Base-by-base conservation (phyloP, 257 asterid genomes). In the Rehmannia glutinosa region DNA sequence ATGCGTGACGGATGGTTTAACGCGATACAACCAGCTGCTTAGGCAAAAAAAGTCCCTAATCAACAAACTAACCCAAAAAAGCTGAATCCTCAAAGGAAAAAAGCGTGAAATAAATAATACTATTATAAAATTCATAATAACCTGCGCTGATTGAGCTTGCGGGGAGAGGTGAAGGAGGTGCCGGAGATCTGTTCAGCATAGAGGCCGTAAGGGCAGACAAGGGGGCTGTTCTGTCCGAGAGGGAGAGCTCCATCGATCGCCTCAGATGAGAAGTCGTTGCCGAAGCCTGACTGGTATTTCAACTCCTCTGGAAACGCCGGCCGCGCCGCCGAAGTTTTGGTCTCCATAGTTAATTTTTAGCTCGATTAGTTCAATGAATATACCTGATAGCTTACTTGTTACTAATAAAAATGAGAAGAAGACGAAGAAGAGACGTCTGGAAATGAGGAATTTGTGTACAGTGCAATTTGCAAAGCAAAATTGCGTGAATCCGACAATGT, bases 131-230 rank as follows among this genome's bases (percentile, higher is more conserved):
- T 24, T 38, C 17, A 21, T 51, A 10, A 58, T n/a, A 28, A 80
- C 98, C 95, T 90, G 78, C 94, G 92, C 68, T 77, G 91, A 58
- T 93, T 93, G 54, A 79, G 91, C 77, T 88, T 86, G 74, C 99
- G 97, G 5, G 97, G 99, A 6, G 97, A 82, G 70, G 99, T 93
- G 82, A 93, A 93, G 45, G 99, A 88, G 69, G 99, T 80, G 73
- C 99, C 99, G 60, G 99, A 93, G 69, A 93, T 81, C 80, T 93
- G 99, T 71, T 93, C 99, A 28, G 99, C 97, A 67, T 93, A 93
- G 68, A 90, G 99, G 30, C 95, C 96, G 64, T 74, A 74, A 13
- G 99, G 97, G 68, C 97, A 90, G 39, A 79, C 57, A 33, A 90
- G 89, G 43, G 99, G 99, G 53, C 80, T 93, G 74, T 93, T 93